Evolutionary conservation across 495 filamentous ascomycete genomes (phyloP).

Genomic region (Extremus antarcticus): DNA sequence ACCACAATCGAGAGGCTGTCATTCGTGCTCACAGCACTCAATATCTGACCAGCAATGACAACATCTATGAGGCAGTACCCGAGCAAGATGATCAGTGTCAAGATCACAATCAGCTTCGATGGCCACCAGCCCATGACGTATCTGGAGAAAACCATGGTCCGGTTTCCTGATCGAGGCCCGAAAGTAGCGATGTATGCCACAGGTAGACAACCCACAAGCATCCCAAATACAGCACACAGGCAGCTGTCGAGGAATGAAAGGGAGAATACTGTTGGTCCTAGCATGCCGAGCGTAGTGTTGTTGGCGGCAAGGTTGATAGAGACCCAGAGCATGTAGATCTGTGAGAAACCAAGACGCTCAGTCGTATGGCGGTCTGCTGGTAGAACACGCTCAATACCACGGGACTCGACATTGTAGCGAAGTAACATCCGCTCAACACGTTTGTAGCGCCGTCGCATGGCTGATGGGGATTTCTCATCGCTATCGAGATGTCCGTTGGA

Average conservation of each 20-base stretch:
- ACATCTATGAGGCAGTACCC: constrained; percentile 62
- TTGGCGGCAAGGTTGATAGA: constrained; percentile 67
- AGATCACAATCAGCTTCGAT: constrained; percentile 56
- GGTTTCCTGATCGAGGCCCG: constrained; percentile 58
- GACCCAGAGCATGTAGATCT: constrained; percentile 60
- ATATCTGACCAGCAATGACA: constrained; percentile 63
- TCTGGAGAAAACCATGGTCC: constrained; percentile 60
- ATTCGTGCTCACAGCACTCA: constrained; percentile 56
- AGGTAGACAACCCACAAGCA: constrained; percentile 41
- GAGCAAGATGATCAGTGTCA: constrained; percentile 62
- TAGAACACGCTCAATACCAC: constrained; percentile 58
- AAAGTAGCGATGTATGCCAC: constrained; percentile 63
- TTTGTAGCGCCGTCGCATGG: background rate
- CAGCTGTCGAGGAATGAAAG: constrained; percentile 58
- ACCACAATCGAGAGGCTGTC: constrained; percentile 51
- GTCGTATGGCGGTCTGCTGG: constrained; percentile 50
- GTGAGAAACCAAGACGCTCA: constrained; percentile 48
- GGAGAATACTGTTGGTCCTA: constrained; percentile 57
- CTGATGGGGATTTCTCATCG: background rate
- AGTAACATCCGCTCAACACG: constrained; percentile 25
- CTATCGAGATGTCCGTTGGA: background rate
- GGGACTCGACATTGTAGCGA: constrained; percentile 45
- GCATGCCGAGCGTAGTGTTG: constrained; percentile 64
- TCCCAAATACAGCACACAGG: constrained; percentile 55
- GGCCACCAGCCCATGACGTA: constrained; percentile 78